A percentile compares a stretch with the other conserved stretches of the same genome.
These are phyloP conservation scores for Dryas integrifolia DNA, from an alignment of 331 rosid species.

Conservation along the genomic window DNA sequence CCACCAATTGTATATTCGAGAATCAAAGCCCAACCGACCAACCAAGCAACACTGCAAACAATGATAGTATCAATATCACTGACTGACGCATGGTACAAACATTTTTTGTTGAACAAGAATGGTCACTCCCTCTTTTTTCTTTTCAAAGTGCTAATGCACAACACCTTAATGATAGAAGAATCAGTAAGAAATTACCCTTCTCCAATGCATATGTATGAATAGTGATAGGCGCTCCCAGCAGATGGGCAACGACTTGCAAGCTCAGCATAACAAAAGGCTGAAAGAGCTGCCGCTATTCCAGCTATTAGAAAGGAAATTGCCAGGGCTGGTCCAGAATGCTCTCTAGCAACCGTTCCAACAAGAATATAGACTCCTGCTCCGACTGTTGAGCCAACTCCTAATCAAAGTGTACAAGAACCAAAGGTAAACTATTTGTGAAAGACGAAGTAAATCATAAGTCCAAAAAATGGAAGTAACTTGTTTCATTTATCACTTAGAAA, in stretches of 20 bases:
- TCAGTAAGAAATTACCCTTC: conserved; percentile 60
- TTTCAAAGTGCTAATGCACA: background rate
- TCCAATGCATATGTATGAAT: conserved; percentile 79
- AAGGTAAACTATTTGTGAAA: conserved; percentile 13
- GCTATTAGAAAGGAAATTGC: conserved; percentile 73
- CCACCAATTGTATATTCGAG: conserved; percentile 83
- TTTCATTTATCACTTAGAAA: background rate
- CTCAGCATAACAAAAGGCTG: conserved; percentile 94
- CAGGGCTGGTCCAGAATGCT: conserved; percentile 81
- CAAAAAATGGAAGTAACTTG: conserved; percentile 1
- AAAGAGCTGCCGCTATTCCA: conserved; percentile 85
- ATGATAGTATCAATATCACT: conserved; percentile 27
- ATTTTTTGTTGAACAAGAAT: background rate
- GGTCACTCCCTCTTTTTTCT: background rate
- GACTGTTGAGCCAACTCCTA: conserved; percentile 89
- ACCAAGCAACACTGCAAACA: conserved; percentile 76
- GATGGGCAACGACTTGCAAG: conserved; percentile 87
- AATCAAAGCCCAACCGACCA: conserved; percentile 79
- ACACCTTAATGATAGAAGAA: background rate
- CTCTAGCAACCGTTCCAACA: conserved; percentile 89
- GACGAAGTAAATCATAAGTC: background rate
- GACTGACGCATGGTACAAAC: conserved; percentile 11
- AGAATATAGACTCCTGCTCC: conserved; percentile 96
- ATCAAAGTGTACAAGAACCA: conserved; percentile 10
- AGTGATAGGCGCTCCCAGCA: conserved; percentile 92